Evolutionary conservation across 2,329 filamentous ascomycete genomes (phyloP).

Genomic region (Ophiostoma tasmaniense): DNA sequence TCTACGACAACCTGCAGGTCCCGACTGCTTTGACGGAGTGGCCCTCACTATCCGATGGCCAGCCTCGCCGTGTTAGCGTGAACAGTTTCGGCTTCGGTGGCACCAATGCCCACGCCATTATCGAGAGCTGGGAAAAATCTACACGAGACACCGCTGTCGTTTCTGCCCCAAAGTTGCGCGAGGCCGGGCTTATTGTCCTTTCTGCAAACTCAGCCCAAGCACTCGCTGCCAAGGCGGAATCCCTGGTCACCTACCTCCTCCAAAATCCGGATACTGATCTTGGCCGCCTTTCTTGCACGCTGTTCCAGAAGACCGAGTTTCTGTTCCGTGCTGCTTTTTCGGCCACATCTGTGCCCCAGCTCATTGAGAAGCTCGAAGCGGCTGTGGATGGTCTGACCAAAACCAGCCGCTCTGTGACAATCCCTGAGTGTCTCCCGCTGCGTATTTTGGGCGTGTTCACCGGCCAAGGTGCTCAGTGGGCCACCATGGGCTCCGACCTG

Average conservation of each 20-base stretch:
- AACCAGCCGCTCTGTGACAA: background rate
- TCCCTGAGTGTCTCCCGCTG: background rate
- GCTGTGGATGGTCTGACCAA: background rate
- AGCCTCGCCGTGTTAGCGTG: background rate
- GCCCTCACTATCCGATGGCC: background rate
- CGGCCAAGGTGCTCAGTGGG: background rate
- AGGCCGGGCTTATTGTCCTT: background rate
- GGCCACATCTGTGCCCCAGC: background rate
- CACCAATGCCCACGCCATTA: background rate
- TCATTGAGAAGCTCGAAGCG: background rate
- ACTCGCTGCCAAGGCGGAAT: background rate
- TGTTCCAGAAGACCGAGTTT: background rate
- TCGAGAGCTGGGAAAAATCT: background rate
- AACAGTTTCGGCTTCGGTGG: background rate
- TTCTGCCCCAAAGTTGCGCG: background rate
- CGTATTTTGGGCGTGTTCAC: background rate
- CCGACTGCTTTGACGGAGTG: background rate
- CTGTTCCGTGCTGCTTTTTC: background rate
- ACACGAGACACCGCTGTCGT: background rate
- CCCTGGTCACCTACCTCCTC: background rate
- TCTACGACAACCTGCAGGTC: background rate
- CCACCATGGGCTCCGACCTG: background rate
- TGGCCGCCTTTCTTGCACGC: background rate
- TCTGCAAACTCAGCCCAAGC: background rate
- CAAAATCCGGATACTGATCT: background rate